A percentile compares a stretch with the other conserved stretches of the same genome.
These are phyloP conservation scores for Breynia disticha DNA, from an alignment of 441 rosid genomes.

Conservation along the genomic window DNA sequence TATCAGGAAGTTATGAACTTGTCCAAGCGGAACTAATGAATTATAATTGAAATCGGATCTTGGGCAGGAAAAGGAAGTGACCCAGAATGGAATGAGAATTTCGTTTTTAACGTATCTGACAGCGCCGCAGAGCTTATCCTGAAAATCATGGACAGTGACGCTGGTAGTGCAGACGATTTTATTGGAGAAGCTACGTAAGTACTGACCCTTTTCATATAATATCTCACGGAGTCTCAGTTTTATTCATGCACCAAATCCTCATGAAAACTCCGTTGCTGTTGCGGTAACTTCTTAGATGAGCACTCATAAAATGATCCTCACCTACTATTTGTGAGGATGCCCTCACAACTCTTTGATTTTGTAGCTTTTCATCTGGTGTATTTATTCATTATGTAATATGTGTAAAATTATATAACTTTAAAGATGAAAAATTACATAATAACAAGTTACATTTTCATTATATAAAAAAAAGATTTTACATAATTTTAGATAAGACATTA, in stretches of 20 bases:
- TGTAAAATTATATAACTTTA: too few species aligned
- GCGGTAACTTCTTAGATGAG: not conserved
- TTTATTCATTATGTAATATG: too few species aligned
- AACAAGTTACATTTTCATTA: too few species aligned
- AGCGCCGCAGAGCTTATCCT: conserved; percentile 26
- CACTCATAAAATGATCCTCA: too few species aligned
- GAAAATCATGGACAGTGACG: conserved; percentile 43
- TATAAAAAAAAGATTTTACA: too few species aligned
- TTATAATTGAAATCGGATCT: not conserved
- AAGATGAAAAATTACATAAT: too few species aligned
- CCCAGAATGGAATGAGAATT: conserved; percentile 57
- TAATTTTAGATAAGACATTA: too few species aligned
- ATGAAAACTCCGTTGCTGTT: not conserved
- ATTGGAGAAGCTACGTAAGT: conserved; percentile 40
- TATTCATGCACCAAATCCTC: not conserved
- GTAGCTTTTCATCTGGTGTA: too few species aligned
- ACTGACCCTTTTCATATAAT: not conserved
- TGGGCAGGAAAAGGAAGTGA: conserved; percentile 35
- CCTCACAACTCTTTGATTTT: not conserved
- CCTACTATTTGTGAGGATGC: too few species aligned
- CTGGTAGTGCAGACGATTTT: conserved; percentile 27
- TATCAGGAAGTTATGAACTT: not conserved
- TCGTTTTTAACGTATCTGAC: conserved; percentile 32
- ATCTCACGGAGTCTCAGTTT: not conserved
- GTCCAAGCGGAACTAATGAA: not conserved